A percentile compares a stretch with the other conserved stretches of the same genome.
These are phyloP conservation scores for Dendryphion nanum DNA, from an alignment of 2,329 filamentous ascomycete species.

Conservation along the genomic window DNA sequence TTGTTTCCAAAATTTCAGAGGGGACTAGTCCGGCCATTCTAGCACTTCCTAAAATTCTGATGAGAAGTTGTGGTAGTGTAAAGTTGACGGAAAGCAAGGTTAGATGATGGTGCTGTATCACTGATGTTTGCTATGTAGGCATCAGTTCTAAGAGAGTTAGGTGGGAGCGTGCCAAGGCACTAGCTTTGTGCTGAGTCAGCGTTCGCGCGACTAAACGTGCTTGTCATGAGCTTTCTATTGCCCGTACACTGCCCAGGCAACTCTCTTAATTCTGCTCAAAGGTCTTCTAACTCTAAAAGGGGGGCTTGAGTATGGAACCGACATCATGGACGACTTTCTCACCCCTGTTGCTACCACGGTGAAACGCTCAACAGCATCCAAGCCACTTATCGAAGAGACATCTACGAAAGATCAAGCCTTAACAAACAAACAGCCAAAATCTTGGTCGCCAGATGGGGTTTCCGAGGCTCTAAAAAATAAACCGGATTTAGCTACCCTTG, in stretches of 20 bases:
- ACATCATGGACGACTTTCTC: conserved; percentile 49
- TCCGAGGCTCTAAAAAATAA: conserved; percentile 62
- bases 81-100: background rate
- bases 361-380: conserved; percentile 19
- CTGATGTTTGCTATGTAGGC: conserved; percentile 18
- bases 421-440: conserved; percentile 42
- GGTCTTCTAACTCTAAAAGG: too few relatives aligned
- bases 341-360: conserved; percentile 45
- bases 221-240: too few relatives aligned
- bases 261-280: too few relatives aligned
- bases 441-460: too few relatives aligned
- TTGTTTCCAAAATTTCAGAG: too few relatives aligned
- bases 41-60: too few relatives aligned
- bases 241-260: too few relatives aligned
- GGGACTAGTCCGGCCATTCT: too few relatives aligned
- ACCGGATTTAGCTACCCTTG: conserved; percentile 60
- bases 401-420: conserved; percentile 3
- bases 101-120: background rate
- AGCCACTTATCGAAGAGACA: conserved; percentile 15
- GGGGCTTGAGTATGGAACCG: conserved; percentile 11
- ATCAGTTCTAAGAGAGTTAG: conserved; percentile 14
- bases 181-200: conserved; percentile 12
- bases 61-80: conserved; percentile 1
- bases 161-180: conserved; percentile 23
- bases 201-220: too few relatives aligned